Conservation (phyloP, 495 filamentous ascomycete genomes). For the Xylaria longipes region DNA sequence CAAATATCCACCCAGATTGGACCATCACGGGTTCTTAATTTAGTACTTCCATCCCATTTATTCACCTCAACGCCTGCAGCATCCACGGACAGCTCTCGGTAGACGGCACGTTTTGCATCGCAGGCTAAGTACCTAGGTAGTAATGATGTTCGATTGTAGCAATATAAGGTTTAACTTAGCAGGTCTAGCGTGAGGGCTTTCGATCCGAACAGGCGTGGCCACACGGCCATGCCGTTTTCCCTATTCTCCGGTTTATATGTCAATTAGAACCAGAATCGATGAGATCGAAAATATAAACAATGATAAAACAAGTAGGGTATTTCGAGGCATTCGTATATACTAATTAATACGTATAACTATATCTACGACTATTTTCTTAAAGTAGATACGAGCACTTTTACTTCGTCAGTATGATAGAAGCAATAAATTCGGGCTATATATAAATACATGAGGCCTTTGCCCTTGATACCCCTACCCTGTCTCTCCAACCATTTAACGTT, state of each 20-base stretch:
- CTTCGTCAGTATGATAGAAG: background rate
- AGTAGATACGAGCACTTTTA: no score
- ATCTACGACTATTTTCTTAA: no score
- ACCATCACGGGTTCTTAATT: background rate
- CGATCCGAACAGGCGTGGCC: background rate
- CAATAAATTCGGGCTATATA: background rate
- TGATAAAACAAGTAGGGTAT: background rate
- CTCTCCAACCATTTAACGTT: background rate
- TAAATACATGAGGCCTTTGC: background rate
- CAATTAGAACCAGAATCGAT: background rate
- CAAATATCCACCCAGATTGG: background rate
- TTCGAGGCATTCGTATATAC: background rate
- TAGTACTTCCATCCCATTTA: background rate
- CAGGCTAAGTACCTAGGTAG: background rate
- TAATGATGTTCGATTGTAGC: background rate
- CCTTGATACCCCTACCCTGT: background rate
- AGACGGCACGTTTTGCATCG: background rate
- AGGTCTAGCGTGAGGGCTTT: background rate
- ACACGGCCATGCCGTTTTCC: background rate
- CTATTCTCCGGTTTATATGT: no score
- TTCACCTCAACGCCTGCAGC: background rate
- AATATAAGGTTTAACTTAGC: background rate
- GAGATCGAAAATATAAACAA: background rate
- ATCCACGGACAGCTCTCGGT: no score
- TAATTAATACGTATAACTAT: background rate